Conservation (phyloP, 1,284 basidiomycete genomes). For the Caloboletus firmus region DNA sequence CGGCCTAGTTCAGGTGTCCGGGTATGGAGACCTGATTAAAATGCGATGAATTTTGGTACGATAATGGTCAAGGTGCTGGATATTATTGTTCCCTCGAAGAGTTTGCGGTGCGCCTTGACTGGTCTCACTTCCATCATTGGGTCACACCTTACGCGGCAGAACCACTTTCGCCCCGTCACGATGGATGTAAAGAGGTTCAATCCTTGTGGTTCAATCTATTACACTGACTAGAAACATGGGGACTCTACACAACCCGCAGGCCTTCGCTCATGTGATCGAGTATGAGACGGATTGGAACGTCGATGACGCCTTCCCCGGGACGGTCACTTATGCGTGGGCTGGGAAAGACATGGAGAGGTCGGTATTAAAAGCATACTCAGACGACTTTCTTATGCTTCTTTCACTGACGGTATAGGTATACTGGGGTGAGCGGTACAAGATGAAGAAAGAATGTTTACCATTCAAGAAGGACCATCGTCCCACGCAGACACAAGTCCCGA, state of each 20-base stretch:
- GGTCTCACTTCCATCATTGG: too few relatives aligned
- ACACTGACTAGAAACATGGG: constrained; percentile 69
- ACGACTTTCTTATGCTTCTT: constrained; percentile 1
- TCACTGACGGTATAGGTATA: constrained; percentile 22
- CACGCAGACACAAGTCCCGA: constrained; percentile 70
- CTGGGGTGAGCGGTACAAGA: constrained; percentile 74
- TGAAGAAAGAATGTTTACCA: constrained; percentile 73
- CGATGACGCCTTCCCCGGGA: constrained; percentile 37
- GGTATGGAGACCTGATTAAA: constrained; percentile 68
- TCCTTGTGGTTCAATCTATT: constrained; percentile 66
- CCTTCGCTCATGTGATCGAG: constrained; percentile 68
- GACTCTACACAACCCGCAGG: too few relatives aligned
- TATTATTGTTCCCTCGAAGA: constrained; percentile 77
- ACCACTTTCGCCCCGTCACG: constrained; percentile 68
- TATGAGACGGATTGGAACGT: constrained; percentile 77
- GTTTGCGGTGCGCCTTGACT: constrained; percentile 55
- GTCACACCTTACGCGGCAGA: constrained; percentile 38
- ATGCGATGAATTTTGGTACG: constrained; percentile 82
- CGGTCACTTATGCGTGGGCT: constrained; percentile 31
- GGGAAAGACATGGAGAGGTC: constrained; percentile 43
- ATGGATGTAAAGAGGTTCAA: constrained; percentile 74
- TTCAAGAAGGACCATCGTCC: constrained; percentile 72
- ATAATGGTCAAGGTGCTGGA: constrained; percentile 71
- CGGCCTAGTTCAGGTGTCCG: constrained; percentile 59
- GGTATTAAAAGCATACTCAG: constrained; percentile 44